phyloP scores from a whole-genome alignment of 2,329 filamentous ascomycete species.

The Trichoderma koningiopsis region DNA sequence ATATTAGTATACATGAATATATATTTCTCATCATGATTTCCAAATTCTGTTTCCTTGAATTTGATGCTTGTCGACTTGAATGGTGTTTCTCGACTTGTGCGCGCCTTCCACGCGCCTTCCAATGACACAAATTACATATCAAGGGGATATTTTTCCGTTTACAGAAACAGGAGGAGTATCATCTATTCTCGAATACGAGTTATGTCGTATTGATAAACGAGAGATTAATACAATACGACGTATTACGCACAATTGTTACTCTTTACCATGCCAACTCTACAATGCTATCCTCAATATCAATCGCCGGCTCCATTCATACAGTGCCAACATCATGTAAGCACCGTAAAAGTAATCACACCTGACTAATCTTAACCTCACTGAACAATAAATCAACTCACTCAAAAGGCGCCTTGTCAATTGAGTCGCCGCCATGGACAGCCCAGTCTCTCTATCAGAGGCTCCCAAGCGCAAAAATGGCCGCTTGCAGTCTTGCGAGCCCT shows the following conservation, averaged over 20 bases:
- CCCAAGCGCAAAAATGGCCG: conserved; percentile 21
- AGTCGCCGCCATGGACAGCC: not conserved
- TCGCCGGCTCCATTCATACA: not conserved
- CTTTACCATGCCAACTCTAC: not conserved
- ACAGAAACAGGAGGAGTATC: not conserved
- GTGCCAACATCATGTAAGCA: not conserved
- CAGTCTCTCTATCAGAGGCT: not conserved
- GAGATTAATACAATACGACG: not conserved
- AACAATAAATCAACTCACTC: not conserved
- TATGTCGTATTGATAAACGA: not conserved
- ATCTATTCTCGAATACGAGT: not conserved
- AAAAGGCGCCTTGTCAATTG: not conserved
- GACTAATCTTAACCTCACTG: not conserved
- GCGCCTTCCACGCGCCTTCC: not conserved
- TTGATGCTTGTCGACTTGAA: not conserved
- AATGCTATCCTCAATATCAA: not conserved
- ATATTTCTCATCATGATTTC: not conserved
- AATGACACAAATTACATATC: not conserved
- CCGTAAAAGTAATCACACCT: not conserved
- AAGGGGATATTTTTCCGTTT: not conserved
- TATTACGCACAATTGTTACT: not conserved
- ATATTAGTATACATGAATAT: not conserved
- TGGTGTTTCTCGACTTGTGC: not conserved
- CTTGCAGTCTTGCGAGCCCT: conserved; percentile 21
- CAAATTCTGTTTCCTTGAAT: not conserved